Evolutionary conservation across 305 asterid genomes (phyloP).

Genomic region (Solanum chacoense): DNA sequence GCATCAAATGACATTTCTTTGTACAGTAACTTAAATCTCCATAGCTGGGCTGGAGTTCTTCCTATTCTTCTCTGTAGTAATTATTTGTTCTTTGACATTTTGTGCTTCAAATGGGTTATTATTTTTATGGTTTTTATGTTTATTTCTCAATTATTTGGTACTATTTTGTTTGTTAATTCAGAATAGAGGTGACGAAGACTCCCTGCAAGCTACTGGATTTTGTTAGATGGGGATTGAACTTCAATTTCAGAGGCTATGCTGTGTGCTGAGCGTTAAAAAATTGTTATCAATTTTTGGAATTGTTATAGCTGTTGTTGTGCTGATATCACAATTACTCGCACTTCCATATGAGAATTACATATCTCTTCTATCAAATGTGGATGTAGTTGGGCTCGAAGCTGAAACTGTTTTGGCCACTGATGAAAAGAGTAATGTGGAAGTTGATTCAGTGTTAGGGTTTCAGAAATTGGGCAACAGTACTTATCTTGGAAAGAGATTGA

Average conservation of each 20-base stretch:
- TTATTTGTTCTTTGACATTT: neutral
- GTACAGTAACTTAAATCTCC: neutral
- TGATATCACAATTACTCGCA: conserved; percentile 20
- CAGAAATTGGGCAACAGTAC: neutral
- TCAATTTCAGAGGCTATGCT: conserved; percentile 14
- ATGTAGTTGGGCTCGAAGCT: conserved; percentile 2
- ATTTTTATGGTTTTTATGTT: neutral
- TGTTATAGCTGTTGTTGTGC: conserved; percentile 11
- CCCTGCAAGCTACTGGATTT: neutral
- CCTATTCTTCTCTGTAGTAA: neutral
- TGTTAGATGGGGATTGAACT: conserved; percentile 10
- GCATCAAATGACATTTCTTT: neutral
- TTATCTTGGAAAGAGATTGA: neutral
- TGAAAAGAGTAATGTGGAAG: neutral
- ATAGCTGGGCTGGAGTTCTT: neutral
- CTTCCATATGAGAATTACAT: conserved; percentile 19
- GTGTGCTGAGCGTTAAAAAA: conserved; percentile 5
- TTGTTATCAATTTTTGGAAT: conserved; percentile 16
- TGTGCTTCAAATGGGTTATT: neutral
- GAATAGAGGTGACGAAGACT: neutral
- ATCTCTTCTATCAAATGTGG: conserved; percentile 11
- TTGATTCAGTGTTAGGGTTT: neutral
- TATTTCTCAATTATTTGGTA: neutral
- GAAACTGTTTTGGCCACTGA: neutral
- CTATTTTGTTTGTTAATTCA: neutral